phyloP scores from a whole-genome alignment of 768 basidiomycete genomes.

The Calocera cornea region DNA sequence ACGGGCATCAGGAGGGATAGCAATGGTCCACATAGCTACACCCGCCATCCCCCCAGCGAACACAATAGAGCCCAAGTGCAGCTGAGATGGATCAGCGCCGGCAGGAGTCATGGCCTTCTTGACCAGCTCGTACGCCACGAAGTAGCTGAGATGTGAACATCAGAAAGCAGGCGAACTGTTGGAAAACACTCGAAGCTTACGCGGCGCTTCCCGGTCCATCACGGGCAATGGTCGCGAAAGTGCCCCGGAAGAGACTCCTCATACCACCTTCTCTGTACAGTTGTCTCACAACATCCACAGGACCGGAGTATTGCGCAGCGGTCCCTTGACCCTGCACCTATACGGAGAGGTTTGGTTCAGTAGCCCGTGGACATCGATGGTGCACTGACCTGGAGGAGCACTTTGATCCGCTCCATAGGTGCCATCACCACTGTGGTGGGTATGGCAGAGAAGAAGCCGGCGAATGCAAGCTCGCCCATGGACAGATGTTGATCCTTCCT shows the following conservation, averaged over 20 bases:
- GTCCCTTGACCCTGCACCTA: slow-evolving; percentile 82
- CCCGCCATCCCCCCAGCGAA: slow-evolving; percentile 89
- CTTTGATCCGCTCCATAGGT: slow-evolving; percentile 93
- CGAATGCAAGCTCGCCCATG: slow-evolving; percentile 68
- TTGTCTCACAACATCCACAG: slow-evolving; percentile 77
- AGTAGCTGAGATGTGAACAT: slow-evolving; percentile 50
- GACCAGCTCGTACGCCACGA: slow-evolving; percentile 89
- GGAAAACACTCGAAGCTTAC: slow-evolving; percentile 36
- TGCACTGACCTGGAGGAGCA: slow-evolving; percentile 64
- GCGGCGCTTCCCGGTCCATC: slow-evolving; percentile 96
- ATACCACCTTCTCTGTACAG: slow-evolving; percentile 90
- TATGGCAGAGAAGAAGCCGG: slow-evolving; percentile 88
- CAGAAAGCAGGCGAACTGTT: slow-evolving; percentile 4
- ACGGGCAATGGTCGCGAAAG: slow-evolving; percentile 80
- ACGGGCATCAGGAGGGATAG: slow-evolving; percentile 90
- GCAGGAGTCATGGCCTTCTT: slow-evolving; percentile 76
- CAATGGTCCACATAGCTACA: slow-evolving; percentile 95
- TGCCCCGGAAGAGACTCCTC: slow-evolving; percentile 82
- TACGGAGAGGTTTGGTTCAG: slow-evolving; percentile 11
- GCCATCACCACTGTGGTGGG: slow-evolving; percentile 88
- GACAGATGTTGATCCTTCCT: slow-evolving; percentile 51
- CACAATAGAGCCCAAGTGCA: slow-evolving; percentile 77
- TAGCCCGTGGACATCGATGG: background rate
- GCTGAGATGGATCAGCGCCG: slow-evolving; percentile 61
- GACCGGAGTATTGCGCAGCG: slow-evolving; percentile 67